phyloP scores from a whole-genome alignment of 768 basidiomycete genomes.

The Kondoa subrosea region DNA sequence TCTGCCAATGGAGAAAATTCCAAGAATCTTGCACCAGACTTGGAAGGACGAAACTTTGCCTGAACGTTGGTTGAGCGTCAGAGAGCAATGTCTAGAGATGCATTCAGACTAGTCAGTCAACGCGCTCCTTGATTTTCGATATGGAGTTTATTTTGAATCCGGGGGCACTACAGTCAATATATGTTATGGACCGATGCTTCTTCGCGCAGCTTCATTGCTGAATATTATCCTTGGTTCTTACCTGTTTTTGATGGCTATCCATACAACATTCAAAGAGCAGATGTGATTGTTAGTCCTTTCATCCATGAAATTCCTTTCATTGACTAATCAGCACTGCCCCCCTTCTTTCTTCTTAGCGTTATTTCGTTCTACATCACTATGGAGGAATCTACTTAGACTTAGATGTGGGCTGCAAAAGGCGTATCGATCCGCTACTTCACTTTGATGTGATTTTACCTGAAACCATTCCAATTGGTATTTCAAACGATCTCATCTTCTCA shows the following conservation, averaged over 20 bases:
- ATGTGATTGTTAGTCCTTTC: constrained; percentile 45
- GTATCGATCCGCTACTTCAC: constrained; percentile 13
- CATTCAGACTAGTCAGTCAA: constrained; percentile 84
- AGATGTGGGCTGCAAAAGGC: constrained; percentile 50
- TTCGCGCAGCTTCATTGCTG: constrained; percentile 74
- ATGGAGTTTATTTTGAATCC: not conserved
- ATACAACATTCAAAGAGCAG: constrained; percentile 47
- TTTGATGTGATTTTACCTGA: constrained; percentile 52
- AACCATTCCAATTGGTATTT: constrained; percentile 91
- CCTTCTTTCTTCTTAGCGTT: constrained; percentile 43
- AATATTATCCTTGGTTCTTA: constrained; percentile 79
- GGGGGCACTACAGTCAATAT: constrained; percentile 56
- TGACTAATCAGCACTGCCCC: too few species aligned
- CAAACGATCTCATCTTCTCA: constrained; percentile 91
- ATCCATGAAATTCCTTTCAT: not conserved
- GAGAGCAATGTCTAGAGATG: constrained; percentile 68
- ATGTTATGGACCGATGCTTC: constrained; percentile 90
- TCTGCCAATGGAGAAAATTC: constrained; percentile 38
- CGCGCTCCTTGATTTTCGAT: constrained; percentile 21
- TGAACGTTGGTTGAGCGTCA: constrained; percentile 57
- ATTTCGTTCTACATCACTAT: constrained; percentile 88
- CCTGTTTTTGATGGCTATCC: constrained; percentile 77
- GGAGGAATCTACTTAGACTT: constrained; percentile 93
- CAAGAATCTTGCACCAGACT: constrained; percentile 90
- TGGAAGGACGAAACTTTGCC: constrained; percentile 89